Evolutionary conservation across 2,329 filamentous ascomycete genomes (phyloP), one percentile per base, ranked within the genome.

Genomic region (Colletotrichum melonis): DNA sequence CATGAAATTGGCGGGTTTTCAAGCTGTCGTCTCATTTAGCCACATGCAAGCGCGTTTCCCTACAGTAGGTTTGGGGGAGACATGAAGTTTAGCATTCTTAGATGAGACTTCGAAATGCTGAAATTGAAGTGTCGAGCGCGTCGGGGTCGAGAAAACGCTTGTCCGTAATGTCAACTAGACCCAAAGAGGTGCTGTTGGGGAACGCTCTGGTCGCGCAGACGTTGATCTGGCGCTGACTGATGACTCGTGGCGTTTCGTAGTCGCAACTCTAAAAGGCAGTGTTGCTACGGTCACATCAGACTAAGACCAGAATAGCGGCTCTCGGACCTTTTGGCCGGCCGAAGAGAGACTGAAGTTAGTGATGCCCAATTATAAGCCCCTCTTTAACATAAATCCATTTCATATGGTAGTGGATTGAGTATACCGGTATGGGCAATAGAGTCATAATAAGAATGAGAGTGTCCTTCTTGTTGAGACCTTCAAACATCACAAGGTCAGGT

Each of bases 181-280:
- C 42, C 1, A 49, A 49, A 22, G 8, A 19, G 42, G 42, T 49
- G 19, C 9, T 49, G 7, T 49, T 49, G 42, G 16, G 42, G 42
- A 11, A 22, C 42, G 16, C 42, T 49, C 42, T 49, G 42, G 19
- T 49, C 42, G 42, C 42, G 38, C 38, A 42, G 49, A 54, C 49
- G 22, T 54, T 24, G n/a, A 54, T 54, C 49, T 54, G 49, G 56
- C 16, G 55, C 22, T 32, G 55, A 30, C 19, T 19, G 26, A 54
- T 67, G 66, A 68, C 66, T 63, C 58, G 46, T 19, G 28, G 42
- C 24, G 66, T 68, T 68, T 68, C 46, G 49, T 56, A 56, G 58
- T 22, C 46, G 42, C 66, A 68, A 68, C 66, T 63, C 22, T 68
- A 68, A 28, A 54, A 19, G 24, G 9, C 19, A 11, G 28, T 3